These are phyloP conservation scores for Candida germanica DNA, from an alignment of 805 yeast species.

Conservation along the genomic window DNA sequence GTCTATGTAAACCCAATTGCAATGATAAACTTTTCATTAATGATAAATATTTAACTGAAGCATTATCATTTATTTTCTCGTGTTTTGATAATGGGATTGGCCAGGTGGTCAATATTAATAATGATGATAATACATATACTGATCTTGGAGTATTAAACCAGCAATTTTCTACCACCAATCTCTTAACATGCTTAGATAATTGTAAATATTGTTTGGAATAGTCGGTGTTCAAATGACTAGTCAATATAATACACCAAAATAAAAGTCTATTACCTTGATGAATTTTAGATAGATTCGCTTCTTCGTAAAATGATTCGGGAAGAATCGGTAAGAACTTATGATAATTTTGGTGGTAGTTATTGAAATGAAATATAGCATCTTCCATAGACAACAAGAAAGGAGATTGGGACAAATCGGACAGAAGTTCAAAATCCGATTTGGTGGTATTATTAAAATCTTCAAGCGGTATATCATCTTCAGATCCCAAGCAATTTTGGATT, in stretches of 20 bases:
- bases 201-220: slow-evolving; percentile 17
- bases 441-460: neutral
- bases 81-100: slow-evolving; percentile 33
- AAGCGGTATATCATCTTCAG: neutral
- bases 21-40: slow-evolving; percentile 37
- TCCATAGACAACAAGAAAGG: slow-evolving; percentile 4
- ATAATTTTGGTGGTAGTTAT: slow-evolving; percentile 26
- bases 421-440: slow-evolving; percentile 8
- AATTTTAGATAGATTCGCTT: slow-evolving; percentile 14
- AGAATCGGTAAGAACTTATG: slow-evolving; percentile 33
- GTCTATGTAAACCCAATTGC: slow-evolving; percentile 42
- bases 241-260: slow-evolving; percentile 40
- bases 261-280: slow-evolving; percentile 31
- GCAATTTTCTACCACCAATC: slow-evolving; percentile 38
- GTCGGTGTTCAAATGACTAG: slow-evolving; percentile 26
- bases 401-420: neutral
- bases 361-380: slow-evolving; percentile 8
- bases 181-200: slow-evolving; percentile 32
- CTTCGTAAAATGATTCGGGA: slow-evolving; percentile 21
- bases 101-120: slow-evolving; percentile 44
- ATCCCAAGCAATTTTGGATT: slow-evolving; percentile 21
- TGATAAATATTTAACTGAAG: slow-evolving; percentile 35
- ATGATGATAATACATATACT: slow-evolving; percentile 34
- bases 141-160: slow-evolving; percentile 47
- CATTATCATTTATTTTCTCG: slow-evolving; percentile 25